Evolutionary conservation across 345 rosid genomes (phyloP).

Genomic region (Gossypium stocksii): DNA sequence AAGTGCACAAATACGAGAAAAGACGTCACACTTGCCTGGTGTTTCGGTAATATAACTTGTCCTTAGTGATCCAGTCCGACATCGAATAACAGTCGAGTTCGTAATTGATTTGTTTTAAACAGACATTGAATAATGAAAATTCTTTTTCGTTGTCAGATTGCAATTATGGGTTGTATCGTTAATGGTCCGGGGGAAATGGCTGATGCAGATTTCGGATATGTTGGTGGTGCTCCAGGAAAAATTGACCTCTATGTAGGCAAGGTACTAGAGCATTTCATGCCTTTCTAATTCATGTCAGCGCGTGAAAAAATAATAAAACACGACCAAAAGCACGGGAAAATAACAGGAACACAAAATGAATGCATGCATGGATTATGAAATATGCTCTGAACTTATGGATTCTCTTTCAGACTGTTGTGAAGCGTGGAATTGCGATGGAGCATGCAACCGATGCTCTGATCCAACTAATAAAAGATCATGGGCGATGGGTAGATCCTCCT

Average conservation of each 20-base stretch:
- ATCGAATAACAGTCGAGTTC: background rate
- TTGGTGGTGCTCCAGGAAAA: slow-evolving; percentile 97
- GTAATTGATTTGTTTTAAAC: background rate
- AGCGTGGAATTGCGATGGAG: slow-evolving; percentile 90
- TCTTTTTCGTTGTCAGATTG: slow-evolving; percentile 45
- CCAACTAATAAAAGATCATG: slow-evolving; percentile 85
- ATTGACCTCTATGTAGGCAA: slow-evolving; percentile 95
- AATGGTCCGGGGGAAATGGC: slow-evolving; percentile 99
- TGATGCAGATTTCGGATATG: slow-evolving; percentile 96
- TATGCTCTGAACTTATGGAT: background rate
- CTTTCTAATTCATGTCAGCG: too few relatives aligned
- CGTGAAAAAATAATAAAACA: too few relatives aligned
- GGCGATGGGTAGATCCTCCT: slow-evolving; percentile 35
- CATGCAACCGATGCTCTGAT: slow-evolving; percentile 82
- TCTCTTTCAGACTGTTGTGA: slow-evolving; percentile 75
- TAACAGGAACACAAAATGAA: background rate
- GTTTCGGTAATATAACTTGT: slow-evolving; percentile 60
- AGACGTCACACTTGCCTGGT: slow-evolving; percentile 94
- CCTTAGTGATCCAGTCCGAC: background rate
- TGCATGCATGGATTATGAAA: background rate
- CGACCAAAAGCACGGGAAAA: too few relatives aligned
- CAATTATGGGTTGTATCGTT: slow-evolving; percentile 98
- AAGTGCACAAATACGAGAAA: slow-evolving; percentile 86
- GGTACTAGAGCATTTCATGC: slow-evolving; percentile 35
- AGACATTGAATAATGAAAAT: background rate